These are phyloP conservation scores for Elaphomyces granulatus DNA, from an alignment of 495 filamentous ascomycete genomes.

Conservation along the genomic window DNA sequence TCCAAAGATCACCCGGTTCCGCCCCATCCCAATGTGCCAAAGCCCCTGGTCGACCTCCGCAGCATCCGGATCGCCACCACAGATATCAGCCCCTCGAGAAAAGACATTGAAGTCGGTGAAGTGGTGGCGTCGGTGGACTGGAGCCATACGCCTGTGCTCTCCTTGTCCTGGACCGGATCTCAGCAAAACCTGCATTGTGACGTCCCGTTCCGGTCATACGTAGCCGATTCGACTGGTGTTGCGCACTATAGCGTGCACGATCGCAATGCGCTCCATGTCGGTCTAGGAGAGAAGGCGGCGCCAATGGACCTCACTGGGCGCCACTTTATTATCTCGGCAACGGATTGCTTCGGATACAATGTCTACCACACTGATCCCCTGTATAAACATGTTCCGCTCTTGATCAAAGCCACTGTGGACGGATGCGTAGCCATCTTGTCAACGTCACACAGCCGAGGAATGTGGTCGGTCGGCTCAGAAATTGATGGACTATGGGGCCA, in stretches of 20 bases:
- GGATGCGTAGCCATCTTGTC: constrained; percentile 54
- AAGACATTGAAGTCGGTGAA: constrained; percentile 32
- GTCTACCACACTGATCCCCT: constrained; percentile 54
- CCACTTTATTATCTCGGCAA: constrained; percentile 48
- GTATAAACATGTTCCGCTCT: constrained; percentile 57
- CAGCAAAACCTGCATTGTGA: constrained; percentile 40
- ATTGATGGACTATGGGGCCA: constrained; percentile 57
- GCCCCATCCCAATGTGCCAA: constrained; percentile 42
- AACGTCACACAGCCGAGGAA: constrained; percentile 44
- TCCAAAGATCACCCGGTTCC: constrained; percentile 42
- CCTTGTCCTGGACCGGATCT: constrained; percentile 35
- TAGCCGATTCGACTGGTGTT: constrained; percentile 40
- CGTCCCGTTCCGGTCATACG: constrained; percentile 47
- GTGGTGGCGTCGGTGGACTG: constrained; percentile 41
- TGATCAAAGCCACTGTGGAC: constrained; percentile 45
- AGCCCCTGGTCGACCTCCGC: constrained; percentile 25
- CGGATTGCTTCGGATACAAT: constrained; percentile 57
- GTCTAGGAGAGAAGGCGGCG: constrained; percentile 53
- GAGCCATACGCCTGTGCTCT: constrained; percentile 39
- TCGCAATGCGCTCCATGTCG: constrained; percentile 43
- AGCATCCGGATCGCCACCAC: constrained; percentile 15
- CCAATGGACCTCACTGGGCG: constrained; percentile 58
- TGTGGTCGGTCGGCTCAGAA: constrained; percentile 54
- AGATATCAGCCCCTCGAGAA: constrained; percentile 14
- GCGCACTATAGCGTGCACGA: constrained; percentile 48